Evolutionary conservation across 1,139 yeast species (phyloP), one percentile per base, ranked within the genome.

Genomic region (Yamadazyma triangularis): DNA sequence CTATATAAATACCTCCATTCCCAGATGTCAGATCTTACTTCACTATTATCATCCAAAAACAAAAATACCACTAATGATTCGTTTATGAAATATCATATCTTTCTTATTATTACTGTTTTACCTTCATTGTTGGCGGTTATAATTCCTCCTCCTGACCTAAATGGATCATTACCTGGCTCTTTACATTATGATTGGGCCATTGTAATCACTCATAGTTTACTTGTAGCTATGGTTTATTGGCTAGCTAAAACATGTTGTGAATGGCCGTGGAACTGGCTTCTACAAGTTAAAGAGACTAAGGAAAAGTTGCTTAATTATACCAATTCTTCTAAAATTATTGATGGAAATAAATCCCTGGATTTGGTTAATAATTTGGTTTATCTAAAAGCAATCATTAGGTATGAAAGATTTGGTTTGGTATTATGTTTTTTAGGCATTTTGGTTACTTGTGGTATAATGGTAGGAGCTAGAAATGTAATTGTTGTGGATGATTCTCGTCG

Each of bases 241-340:
- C 44, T 52, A 4, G 54, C 60, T 10, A 51, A 49, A 31, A 47
- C 50, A 24, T 41, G 54, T 2, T 46, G 53, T 16, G 65, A 60
- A 28, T 60, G 66, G 67, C 67, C 68, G 1, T 60, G 63, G 59
- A 41, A 41, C 10, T 60, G 67, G 68, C 36, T 53, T 11, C 35
- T 44, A n/a, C 52, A 50, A 24, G 41, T 62, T 12, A 44, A 44
- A 26, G 41, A 39, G 4, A 37, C 53, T 6, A 57, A 53, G 30
- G 27, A 28, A 2, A 42, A 36, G 22, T 27, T 56, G 23, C 34
- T 53, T 5, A 39, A 41, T 25, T 43, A 50, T 24, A 35, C 45
- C 22, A 48, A 47, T 24, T 42, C 52, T 5, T 25, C 33, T 3
- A 6, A 29, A 4, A 25, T 48, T n/a, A 37, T 36, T 3, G 19